Evolutionary conservation across 805 yeast species (phyloP).

Genomic region (Pichia deserticola): DNA sequence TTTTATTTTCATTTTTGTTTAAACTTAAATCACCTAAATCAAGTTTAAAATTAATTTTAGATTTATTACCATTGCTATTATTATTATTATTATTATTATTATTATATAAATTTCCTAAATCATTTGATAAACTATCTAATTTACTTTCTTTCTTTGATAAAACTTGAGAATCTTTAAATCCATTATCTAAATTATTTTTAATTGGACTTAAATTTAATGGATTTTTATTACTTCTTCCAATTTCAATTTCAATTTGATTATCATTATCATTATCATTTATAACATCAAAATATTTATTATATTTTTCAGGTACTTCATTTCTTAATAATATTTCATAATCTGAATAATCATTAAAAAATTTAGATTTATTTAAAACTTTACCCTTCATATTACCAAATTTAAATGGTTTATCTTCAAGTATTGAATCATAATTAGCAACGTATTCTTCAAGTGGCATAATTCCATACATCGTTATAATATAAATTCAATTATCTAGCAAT

Average conservation of each 20-base stretch:
- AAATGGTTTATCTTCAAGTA: constrained; percentile 21
- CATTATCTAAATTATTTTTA: constrained; percentile 11
- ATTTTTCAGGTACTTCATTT: constrained; percentile 23
- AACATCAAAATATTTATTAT: constrained; percentile 18
- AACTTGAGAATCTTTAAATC: constrained; percentile 4
- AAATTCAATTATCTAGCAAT: constrained; percentile 3
- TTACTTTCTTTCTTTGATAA: neutral
- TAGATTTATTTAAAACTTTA: constrained; percentile 15
- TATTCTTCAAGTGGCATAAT: constrained; percentile 23
- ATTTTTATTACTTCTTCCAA: constrained; percentile 18
- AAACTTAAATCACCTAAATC: too few species aligned
- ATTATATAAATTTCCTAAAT: neutral
- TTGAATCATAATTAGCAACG: constrained; percentile 23
- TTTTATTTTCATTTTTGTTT: too few species aligned
- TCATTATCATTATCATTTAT: constrained; percentile 1
- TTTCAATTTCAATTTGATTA: constrained; percentile 18
- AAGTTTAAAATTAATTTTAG: too few species aligned
- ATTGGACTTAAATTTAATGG: constrained; percentile 23
- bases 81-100: neutral
- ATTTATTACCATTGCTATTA: too few species aligned
- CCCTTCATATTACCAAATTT: constrained; percentile 26
- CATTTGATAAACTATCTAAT: neutral
- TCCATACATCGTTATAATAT: constrained; percentile 18
- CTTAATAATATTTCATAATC: constrained; percentile 26
- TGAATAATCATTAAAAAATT: constrained; percentile 18